Evolutionary conservation across 306 rosid species (phyloP).

Genomic region (Castanopsis chinensis): DNA sequence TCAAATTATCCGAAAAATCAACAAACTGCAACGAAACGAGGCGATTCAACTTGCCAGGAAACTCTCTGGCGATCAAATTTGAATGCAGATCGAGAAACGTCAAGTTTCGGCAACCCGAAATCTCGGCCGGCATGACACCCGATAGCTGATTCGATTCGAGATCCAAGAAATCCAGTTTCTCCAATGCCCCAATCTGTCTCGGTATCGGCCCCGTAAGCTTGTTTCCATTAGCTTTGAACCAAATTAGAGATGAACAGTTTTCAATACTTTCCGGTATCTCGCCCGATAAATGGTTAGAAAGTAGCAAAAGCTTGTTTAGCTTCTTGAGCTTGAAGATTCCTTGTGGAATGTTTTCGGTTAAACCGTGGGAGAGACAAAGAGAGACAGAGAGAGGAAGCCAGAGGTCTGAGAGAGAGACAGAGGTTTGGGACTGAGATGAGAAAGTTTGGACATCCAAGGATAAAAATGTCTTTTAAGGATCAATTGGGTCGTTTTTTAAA

Average conservation of each 20-base stretch:
- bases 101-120: slow-evolving; percentile 72
- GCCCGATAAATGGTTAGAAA: slow-evolving; percentile 75
- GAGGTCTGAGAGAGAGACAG: too few relatives aligned
- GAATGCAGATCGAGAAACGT: slow-evolving; percentile 80
- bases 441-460: too few relatives aligned
- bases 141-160: slow-evolving; percentile 54
- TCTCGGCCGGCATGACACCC: slow-evolving; percentile 52
- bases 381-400: too few relatives aligned
- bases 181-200: slow-evolving; percentile 59
- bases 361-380: too few relatives aligned
- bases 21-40: slow-evolving; percentile 65
- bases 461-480: too few relatives aligned
- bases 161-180: slow-evolving; percentile 64
- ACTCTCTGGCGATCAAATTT: slow-evolving; percentile 53
- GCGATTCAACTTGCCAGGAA: slow-evolving; percentile 49
- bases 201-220: slow-evolving; percentile 64
- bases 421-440: too few relatives aligned
- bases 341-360: slow-evolving; percentile 71
- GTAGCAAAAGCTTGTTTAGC: slow-evolving; percentile 74
- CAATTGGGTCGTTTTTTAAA: too few relatives aligned
- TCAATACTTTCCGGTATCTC: slow-evolving; percentile 61
- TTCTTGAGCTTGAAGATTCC: slow-evolving; percentile 69
- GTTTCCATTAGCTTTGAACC: slow-evolving; percentile 66
- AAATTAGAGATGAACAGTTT: slow-evolving; percentile 78
- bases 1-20: slow-evolving; percentile 68